Evolutionary conservation across 177 flowering plant genomes (phyloP).

Genomic region (Telopea speciosissima): DNA sequence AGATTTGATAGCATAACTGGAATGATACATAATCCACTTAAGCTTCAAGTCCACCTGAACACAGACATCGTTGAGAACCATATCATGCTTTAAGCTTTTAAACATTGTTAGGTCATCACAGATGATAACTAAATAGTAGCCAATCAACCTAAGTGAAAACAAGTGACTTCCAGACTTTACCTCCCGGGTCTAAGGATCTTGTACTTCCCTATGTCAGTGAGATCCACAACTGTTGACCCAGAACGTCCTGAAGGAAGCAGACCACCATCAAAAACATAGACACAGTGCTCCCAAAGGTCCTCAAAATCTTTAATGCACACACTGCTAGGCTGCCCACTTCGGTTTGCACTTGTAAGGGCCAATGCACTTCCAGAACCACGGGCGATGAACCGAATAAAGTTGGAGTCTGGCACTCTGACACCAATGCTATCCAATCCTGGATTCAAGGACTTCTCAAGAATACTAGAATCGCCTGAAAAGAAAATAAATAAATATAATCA

Average conservation of each 20-base stretch:
- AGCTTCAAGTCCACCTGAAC: not conserved
- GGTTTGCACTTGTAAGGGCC: slow-evolving; percentile 92
- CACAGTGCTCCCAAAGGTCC: slow-evolving; percentile 81
- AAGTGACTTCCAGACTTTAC: slow-evolving; percentile 28
- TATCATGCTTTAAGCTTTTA: not conserved
- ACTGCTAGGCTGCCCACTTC: slow-evolving; percentile 85
- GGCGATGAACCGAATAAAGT: slow-evolving; percentile 67
- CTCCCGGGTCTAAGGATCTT: slow-evolving; percentile 90
- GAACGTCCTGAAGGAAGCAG: slow-evolving; percentile 83
- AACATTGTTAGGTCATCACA: not conserved
- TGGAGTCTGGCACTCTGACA: slow-evolving; percentile 80
- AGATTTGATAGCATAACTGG: too few relatives aligned
- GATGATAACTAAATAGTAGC: not conserved
- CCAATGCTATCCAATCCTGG: slow-evolving; percentile 90
- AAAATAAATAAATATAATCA: slow-evolving; percentile 1
- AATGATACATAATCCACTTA: not conserved
- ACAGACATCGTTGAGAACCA: not conserved
- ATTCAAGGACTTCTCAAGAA: slow-evolving; percentile 82
- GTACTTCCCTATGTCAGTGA: slow-evolving; percentile 57
- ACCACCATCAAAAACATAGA: slow-evolving; percentile 79
- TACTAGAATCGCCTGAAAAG: slow-evolving; percentile 70
- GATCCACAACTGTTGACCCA: slow-evolving; percentile 91
- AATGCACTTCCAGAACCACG: slow-evolving; percentile 75
- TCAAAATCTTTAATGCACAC: slow-evolving; percentile 78
- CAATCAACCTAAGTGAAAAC: not conserved